Percentiles rank a stretch among this genome's conserved stretches.
Conservation (phyloP, 768 basidiomycete species). For the Suillus sp. region DNA sequence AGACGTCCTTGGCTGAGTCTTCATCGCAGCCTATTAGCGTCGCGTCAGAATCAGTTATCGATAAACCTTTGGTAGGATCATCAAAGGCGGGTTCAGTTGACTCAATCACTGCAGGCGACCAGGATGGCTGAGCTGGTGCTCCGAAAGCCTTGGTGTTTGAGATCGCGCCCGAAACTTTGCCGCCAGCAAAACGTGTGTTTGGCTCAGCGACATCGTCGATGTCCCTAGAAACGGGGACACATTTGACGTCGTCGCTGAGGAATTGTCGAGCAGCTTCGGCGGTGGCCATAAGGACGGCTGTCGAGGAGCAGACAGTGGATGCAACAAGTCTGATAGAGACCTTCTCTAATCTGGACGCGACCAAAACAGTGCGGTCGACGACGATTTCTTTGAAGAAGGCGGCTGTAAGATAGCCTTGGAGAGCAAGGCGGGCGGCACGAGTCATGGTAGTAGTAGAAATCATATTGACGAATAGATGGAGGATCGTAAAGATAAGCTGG, state of each 20-base stretch:
- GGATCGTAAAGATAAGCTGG: neutral
- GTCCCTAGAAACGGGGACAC: neutral
- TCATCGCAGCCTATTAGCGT: neutral
- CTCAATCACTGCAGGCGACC: neutral
- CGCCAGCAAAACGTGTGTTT: neutral
- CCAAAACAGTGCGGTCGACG: neutral
- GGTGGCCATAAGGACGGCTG: neutral
- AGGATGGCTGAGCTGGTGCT: neutral
- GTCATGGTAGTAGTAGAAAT: neutral
- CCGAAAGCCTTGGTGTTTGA: neutral
- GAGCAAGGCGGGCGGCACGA: neutral
- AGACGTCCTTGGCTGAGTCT: neutral
- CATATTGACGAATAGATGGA: neutral
- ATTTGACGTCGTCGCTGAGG: neutral
- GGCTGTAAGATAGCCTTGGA: conserved; percentile 6
- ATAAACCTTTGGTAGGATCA: neutral
- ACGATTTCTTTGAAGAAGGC: neutral
- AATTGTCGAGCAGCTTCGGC: neutral
- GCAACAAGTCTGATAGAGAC: neutral
- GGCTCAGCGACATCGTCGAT: neutral
- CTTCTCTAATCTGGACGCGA: neutral
- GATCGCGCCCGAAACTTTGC: neutral
- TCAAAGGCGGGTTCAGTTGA: neutral
- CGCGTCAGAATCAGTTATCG: neutral
- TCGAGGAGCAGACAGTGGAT: conserved; percentile 3